A percentile compares a stretch with the other conserved stretches of the same genome.
Evolutionary conservation across 2,329 filamentous ascomycete genomes (phyloP).

Genomic region (Fusarium xyrophilum): DNA sequence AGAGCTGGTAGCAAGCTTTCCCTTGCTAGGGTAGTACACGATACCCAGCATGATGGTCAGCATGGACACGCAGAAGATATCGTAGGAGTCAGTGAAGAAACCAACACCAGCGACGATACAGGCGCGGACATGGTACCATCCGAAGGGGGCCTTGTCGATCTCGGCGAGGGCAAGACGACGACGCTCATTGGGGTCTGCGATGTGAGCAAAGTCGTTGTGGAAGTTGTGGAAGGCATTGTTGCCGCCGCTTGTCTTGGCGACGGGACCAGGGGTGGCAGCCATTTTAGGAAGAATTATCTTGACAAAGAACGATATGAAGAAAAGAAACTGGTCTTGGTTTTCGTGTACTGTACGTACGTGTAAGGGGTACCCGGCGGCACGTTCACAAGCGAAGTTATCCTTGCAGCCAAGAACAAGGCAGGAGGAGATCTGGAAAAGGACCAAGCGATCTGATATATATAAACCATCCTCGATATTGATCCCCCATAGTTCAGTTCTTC

Average conservation of each 20-base stretch:
- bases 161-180: slow-evolving; percentile 80
- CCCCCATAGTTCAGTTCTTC: background rate
- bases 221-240: slow-evolving; percentile 79
- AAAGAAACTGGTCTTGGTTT: background rate
- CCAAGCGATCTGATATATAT: slow-evolving; percentile 19
- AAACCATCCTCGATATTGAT: background rate
- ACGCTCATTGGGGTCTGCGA: slow-evolving; percentile 78
- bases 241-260: slow-evolving; percentile 64
- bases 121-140: slow-evolving; percentile 83
- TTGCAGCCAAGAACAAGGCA: slow-evolving; percentile 24
- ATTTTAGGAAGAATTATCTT: slow-evolving; percentile 9
- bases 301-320: background rate
- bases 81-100: slow-evolving; percentile 89
- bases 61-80: slow-evolving; percentile 80
- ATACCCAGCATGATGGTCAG: slow-evolving; percentile 79
- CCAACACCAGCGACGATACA: slow-evolving; percentile 81
- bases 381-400: slow-evolving; percentile 6
- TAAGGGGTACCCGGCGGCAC: background rate
- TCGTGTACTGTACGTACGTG: background rate
- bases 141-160: slow-evolving; percentile 81
- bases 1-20: slow-evolving; percentile 68
- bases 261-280: slow-evolving; percentile 19
- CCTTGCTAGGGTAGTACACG: slow-evolving; percentile 70
- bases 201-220: slow-evolving; percentile 71
- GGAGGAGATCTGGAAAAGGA: slow-evolving; percentile 9